Percentiles rank a stretch among this genome's conserved stretches.
Evolutionary conservation across 2,329 filamentous ascomycete species (phyloP).

Genomic region (Ceratocystis harringtonii): DNA sequence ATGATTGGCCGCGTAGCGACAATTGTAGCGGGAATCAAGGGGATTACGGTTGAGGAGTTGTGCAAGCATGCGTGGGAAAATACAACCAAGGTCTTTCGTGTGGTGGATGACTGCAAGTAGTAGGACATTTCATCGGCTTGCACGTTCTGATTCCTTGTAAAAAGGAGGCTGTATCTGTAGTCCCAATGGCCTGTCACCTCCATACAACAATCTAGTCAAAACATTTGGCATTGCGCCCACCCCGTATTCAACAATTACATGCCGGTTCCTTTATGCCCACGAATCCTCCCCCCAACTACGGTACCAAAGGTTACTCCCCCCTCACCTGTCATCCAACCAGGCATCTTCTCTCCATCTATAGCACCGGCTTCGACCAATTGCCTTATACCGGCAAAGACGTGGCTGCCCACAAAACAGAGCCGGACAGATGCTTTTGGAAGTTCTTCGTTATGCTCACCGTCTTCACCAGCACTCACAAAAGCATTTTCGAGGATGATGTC

Average conservation of each 20-base stretch:
- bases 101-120: constrained; percentile 35
- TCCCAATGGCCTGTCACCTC: not conserved
- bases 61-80: constrained; percentile 77
- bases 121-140: not conserved
- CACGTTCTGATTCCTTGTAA: not conserved
- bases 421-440: constrained; percentile 36
- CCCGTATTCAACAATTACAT: not conserved
- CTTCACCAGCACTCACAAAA: not conserved
- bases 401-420: constrained; percentile 56
- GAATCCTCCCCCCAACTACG: constrained; percentile 51
- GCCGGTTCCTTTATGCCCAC: constrained; percentile 29
- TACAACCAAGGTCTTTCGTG: constrained; percentile 61
- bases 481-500: constrained; percentile 36
- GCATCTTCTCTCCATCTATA: constrained; percentile 64
- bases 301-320: constrained; percentile 61
- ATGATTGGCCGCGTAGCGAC: constrained; percentile 76
- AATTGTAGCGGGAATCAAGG: constrained; percentile 77
- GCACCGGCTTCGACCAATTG: constrained; percentile 63
- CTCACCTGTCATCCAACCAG: constrained; percentile 83
- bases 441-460: constrained; percentile 5
- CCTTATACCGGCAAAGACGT: constrained; percentile 68
- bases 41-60: constrained; percentile 61
- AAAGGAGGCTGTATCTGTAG: not conserved
- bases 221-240: not conserved
- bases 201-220: not conserved